Evolutionary conservation across 75 land plant species (phyloP), one percentile per base, ranked within the genome.

Genomic region (Picea sitchensis): DNA sequence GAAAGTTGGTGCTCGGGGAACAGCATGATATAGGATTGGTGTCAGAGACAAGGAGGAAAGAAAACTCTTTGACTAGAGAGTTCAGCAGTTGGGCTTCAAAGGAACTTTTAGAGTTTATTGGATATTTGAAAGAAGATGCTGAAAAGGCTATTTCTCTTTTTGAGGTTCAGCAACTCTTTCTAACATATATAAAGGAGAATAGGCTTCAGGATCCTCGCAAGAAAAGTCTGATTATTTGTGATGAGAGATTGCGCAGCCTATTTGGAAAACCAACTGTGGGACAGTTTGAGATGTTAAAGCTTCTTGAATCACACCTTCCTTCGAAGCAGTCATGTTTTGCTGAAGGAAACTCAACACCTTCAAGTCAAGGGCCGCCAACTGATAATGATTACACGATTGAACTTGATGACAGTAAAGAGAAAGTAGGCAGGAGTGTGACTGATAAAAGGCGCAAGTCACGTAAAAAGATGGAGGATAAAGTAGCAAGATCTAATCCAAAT

Each of bases 221-320:
- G 68, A 95, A 85, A 78, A 92, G 91, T 86, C 88, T 90, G 38
- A 93, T 98, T 44, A 78, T 87, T 63, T 98, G 98, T 87, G 99
- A 98, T 85, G 79, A 92, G 62, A 88, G 86, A 79, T 91, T 98
- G 34, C 76, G 86, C 36, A 82, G 56, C 57, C 71, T 98, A 11
- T 98, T 98, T 88, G 93, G 98, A 15, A 98, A 98, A 82, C 84
- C 86, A 57, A 81, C 85, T 69, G 93, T 95, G 61, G 94, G 94
- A n/a, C 98, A 94, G 82, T 89, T 91, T 90, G 96, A 95, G 85
- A 95, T 98, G 99, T 83, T 95, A 80, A 95, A 93, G 82, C 90
- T 93, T 84, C 89, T 98, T 38, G 93, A 94, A 59, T 87, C 87
- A 7, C 99, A 98, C 72, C 88, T 93, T 77, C 81, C 88, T 63